These are phyloP conservation scores for Saturnispora gosingensis DNA, from an alignment of 805 yeast genomes.

Conservation along the genomic window DNA sequence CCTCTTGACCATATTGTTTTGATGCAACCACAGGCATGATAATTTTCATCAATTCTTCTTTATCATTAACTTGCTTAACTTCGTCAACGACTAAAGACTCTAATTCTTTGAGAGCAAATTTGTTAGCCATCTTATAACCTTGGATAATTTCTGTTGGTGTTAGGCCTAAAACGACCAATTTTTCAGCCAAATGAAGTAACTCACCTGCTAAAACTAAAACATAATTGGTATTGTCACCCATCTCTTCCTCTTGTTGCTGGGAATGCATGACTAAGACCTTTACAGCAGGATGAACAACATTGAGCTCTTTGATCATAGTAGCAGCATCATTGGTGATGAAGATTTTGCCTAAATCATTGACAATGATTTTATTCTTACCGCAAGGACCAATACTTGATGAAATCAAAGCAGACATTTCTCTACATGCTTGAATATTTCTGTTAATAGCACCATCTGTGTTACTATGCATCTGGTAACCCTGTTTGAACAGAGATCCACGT, in stretches of 20 bases:
- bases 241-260: slow-evolving; percentile 92
- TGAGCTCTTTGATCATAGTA: slow-evolving; percentile 87
- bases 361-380: slow-evolving; percentile 93
- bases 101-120: slow-evolving; percentile 58
- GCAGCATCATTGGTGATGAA: slow-evolving; percentile 97
- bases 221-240: slow-evolving; percentile 94
- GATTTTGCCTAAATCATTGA: slow-evolving; percentile 75
- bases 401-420: slow-evolving; percentile 87
- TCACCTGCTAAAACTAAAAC: slow-evolving; percentile 93
- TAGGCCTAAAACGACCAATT: slow-evolving; percentile 72
- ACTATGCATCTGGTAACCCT: slow-evolving; percentile 81
- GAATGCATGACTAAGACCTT: slow-evolving; percentile 93
- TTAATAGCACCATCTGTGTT: slow-evolving; percentile 91
- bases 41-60: slow-evolving; percentile 55
- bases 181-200: slow-evolving; percentile 76
- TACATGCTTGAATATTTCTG: slow-evolving; percentile 87
- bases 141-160: slow-evolving; percentile 88
- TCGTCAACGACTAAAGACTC: slow-evolving; percentile 55
- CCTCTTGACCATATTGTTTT: slow-evolving; percentile 87
- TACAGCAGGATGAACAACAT: slow-evolving; percentile 95
- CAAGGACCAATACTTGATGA: slow-evolving; percentile 95
- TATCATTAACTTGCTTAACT: slow-evolving; percentile 46
- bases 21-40: slow-evolving; percentile 85
- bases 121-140: slow-evolving; percentile 85
- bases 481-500: slow-evolving; percentile 86